These are phyloP conservation scores for Fusarium concolor DNA, from an alignment of 2,329 filamentous ascomycete genomes.

Conservation along the genomic window DNA sequence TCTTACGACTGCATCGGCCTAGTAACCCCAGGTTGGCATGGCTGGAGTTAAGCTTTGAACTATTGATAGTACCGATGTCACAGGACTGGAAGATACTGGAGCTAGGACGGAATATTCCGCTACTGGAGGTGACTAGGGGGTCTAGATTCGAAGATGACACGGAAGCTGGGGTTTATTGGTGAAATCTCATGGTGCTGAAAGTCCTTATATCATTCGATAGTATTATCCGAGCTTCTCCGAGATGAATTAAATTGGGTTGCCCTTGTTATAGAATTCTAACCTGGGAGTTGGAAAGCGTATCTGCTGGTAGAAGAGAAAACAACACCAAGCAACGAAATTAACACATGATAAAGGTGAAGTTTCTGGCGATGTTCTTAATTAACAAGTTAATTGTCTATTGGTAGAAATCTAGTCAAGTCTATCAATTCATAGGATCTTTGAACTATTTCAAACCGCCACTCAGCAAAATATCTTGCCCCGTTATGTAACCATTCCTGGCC, in stretches of 20 bases:
- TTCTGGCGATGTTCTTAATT: not conserved
- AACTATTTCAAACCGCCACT: slow-evolving; percentile 23
- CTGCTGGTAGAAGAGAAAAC: no score
- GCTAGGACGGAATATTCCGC: not conserved
- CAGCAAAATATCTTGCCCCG: slow-evolving; percentile 19
- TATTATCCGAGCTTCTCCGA: not conserved
- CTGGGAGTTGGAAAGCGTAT: no score
- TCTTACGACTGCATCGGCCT: not conserved
- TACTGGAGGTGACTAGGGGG: not conserved
- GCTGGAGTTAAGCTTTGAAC: slow-evolving; percentile 2
- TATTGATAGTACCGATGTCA: slow-evolving; percentile 1
- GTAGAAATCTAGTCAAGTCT: not conserved
- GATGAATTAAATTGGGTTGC: not conserved
- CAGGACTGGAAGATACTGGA: not conserved
- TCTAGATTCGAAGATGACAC: slow-evolving; percentile 3
- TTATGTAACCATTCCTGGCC: slow-evolving; percentile 25
- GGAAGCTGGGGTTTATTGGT: not conserved
- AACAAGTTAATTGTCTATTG: not conserved
- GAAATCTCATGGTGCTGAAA: not conserved
- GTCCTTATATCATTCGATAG: not conserved
- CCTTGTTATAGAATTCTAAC: not conserved
- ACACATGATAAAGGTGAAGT: no score
- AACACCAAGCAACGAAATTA: no score
- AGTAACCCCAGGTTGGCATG: not conserved
- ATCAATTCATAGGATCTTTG: not conserved